Conservation (phyloP, 305 asterid genomes). For the Ilex paraguariensis region DNA sequence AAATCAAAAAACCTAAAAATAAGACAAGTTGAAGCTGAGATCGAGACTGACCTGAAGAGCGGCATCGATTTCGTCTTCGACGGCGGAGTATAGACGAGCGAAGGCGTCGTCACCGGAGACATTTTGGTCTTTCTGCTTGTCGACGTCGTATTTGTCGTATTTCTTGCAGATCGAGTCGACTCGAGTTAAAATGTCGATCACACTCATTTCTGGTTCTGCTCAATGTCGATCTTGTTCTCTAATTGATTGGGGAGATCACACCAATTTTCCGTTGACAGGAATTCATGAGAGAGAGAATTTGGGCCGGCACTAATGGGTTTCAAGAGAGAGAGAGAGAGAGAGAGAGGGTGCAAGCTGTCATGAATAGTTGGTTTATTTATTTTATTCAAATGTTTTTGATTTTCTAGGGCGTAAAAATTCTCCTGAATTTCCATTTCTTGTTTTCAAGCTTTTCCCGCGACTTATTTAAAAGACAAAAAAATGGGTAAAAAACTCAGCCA, state of each 20-base stretch:
- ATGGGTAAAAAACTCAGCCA: too few relatives aligned
- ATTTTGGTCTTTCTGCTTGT: too few relatives aligned
- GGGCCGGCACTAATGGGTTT: too few relatives aligned
- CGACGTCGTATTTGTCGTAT: neutral
- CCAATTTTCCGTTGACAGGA: neutral
- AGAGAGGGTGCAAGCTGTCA: too few relatives aligned
- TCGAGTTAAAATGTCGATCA: neutral
- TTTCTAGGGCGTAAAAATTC: too few relatives aligned
- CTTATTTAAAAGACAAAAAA: too few relatives aligned
- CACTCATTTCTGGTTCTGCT: neutral
- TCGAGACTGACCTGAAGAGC: slow-evolving; percentile 61
- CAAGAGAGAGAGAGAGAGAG: too few relatives aligned
- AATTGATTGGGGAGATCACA: neutral
- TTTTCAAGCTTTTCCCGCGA: too few relatives aligned
- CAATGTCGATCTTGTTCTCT: neutral
- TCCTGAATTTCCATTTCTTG: too few relatives aligned
- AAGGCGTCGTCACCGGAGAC: slow-evolving; percentile 83
- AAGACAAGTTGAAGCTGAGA: slow-evolving; percentile 6
- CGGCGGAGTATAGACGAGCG: slow-evolving; percentile 69
- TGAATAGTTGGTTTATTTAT: too few relatives aligned
- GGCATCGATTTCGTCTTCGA: slow-evolving; percentile 77
- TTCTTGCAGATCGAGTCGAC: neutral
- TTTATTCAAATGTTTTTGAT: too few relatives aligned
- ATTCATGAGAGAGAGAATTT: neutral
- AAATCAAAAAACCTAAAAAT: slow-evolving; percentile 7